Percentiles rank a stretch among this genome's conserved stretches.
Evolutionary conservation across 345 rosid species (phyloP).

Genomic region (Pugionium cornutum): DNA sequence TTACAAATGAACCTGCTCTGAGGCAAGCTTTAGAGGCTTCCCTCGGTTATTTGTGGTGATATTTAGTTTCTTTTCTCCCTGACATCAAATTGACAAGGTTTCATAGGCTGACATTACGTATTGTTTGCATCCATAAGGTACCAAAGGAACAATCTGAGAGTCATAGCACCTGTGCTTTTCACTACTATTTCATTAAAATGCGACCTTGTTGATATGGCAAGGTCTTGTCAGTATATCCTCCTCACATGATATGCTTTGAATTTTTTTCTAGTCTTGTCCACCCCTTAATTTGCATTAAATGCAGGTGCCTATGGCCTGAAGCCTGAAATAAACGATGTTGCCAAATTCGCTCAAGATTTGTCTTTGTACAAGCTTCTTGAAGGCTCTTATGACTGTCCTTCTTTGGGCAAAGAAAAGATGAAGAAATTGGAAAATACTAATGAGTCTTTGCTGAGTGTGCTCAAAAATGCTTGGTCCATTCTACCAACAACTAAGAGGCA

Average conservation of each 20-base stretch:
- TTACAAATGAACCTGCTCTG: slow-evolving; percentile 23
- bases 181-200: slow-evolving; percentile 15
- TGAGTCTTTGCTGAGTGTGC: slow-evolving; percentile 53
- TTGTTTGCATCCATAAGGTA: slow-evolving; percentile 31
- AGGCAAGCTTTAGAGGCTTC: slow-evolving; percentile 34
- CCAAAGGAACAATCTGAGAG: slow-evolving; percentile 32
- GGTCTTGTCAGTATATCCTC: slow-evolving; percentile 28
- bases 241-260: slow-evolving; percentile 10
- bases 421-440: slow-evolving; percentile 48
- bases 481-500: slow-evolving; percentile 57
- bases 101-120: slow-evolving; percentile 33
- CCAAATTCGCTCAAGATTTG: slow-evolving; percentile 69
- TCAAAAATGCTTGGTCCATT: slow-evolving; percentile 65
- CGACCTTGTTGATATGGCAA: slow-evolving; percentile 32
- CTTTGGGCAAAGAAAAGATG: slow-evolving; percentile 63
- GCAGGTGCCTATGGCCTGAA: slow-evolving; percentile 87
- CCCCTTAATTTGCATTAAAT: slow-evolving; percentile 18
- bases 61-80: slow-evolving; percentile 14
- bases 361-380: slow-evolving; percentile 77
- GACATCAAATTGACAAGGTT: slow-evolving; percentile 7
- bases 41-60: slow-evolving; percentile 14
- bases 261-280: neutral
- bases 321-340: slow-evolving; percentile 66
- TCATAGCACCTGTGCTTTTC: slow-evolving; percentile 30
- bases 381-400: slow-evolving; percentile 65